Evolutionary conservation across 1,284 basidiomycete species (phyloP), one percentile per base, ranked within the genome.

Genomic region (Leccinum huronense): DNA sequence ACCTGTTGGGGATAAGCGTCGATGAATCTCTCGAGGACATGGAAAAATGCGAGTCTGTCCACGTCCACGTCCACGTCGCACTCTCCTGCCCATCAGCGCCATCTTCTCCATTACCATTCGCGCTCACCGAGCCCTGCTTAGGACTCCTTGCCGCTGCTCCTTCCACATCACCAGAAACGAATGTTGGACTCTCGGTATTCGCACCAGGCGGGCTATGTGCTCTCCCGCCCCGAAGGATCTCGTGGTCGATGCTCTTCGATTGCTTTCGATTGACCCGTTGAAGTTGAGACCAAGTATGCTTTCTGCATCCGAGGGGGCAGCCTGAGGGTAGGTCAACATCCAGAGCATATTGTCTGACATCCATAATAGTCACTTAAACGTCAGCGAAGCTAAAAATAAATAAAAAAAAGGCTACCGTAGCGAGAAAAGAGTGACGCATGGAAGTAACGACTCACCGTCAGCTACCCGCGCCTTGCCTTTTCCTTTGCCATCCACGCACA

Each of bases 41-140:
- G 95, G 65, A 97, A 89, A 75, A 97, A 97, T 0, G 91, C 94
- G 4, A 97, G 84, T 59, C 87, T 85, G 73, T 96, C 93, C 6
- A 78, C 71, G 9, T 83, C 80, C 33, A 72, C 74, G 66, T 90
- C 79, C 23, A 27, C 23, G 23, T 27, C 23, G 23, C 74, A 2
- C 72, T 75, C 62, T 73, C 75, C 31, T 74, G 70, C 11, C 64
- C 75, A 59, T 72, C 72, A 7, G 23, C 64, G 13, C 67, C 65
- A 3, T 73, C 70, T 30, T 68, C 62, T 36, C 63, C 65, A 38
- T 65, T 63, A 11, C 63, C 68, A 4, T 61, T 64, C 59, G 31
- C 48, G 13, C 19, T 34, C 38, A 14, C 54, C 11, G 27, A 30
- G 5, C 34, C 34, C 2, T 62, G 65, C 9, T 63, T 61, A 6